These are phyloP conservation scores for Ogataea ramenticola DNA, from an alignment of 805 yeast species.

Conservation along the genomic window DNA sequence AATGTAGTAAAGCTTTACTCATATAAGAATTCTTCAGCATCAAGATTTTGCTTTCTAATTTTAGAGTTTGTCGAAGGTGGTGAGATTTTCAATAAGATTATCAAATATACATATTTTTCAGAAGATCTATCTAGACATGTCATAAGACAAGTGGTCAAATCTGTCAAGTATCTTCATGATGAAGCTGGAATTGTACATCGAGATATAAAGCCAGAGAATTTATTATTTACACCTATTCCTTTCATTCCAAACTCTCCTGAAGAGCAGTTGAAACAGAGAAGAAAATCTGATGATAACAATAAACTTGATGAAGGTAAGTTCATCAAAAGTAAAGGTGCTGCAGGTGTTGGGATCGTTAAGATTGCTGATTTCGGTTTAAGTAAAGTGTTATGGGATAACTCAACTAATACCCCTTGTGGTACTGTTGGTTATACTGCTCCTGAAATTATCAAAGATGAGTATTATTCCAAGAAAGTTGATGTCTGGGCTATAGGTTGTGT, in stretches of 20 bases:
- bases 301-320: constrained; percentile 60
- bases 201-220: constrained; percentile 77
- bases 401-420: constrained; percentile 67
- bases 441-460: constrained; percentile 54
- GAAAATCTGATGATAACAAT: constrained; percentile 51
- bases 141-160: constrained; percentile 62
- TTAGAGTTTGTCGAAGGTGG: constrained; percentile 72
- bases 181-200: constrained; percentile 69
- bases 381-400: constrained; percentile 42
- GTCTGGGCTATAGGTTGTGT: constrained; percentile 74
- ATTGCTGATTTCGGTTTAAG: constrained; percentile 69
- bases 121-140: constrained; percentile 70
- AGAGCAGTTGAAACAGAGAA: constrained; percentile 35
- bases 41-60: constrained; percentile 50
- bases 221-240: constrained; percentile 53
- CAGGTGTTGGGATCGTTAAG: constrained; percentile 56
- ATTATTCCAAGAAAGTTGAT: constrained; percentile 61
- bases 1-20: constrained; percentile 52
- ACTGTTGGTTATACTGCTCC: constrained; percentile 75
- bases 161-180: constrained; percentile 65
- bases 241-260: constrained; percentile 31
- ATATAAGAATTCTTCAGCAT: constrained; percentile 39
- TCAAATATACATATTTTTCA: constrained; percentile 67
- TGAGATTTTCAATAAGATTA: constrained; percentile 74
- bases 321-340: constrained; percentile 47